phyloP scores from a whole-genome alignment of 2,329 filamentous ascomycete genomes.

The Cadophora sp. region DNA sequence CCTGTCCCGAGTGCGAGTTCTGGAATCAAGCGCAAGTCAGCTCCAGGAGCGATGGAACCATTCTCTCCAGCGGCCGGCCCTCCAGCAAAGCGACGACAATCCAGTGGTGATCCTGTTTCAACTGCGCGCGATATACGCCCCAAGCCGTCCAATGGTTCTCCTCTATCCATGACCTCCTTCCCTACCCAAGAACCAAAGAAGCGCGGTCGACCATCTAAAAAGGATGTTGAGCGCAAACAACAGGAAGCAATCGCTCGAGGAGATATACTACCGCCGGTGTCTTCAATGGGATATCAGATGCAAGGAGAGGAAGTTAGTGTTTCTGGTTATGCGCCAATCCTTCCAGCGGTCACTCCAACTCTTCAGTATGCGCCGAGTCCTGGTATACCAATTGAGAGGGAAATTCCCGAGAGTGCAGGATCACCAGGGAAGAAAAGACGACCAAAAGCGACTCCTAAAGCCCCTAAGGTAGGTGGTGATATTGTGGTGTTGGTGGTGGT shows the following conservation, averaged over 20 bases:
- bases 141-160: conserved; percentile 39
- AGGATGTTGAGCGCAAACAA: conserved; percentile 39
- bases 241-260: conserved; percentile 39
- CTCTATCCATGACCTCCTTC: conserved; percentile 31
- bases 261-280: conserved; percentile 37
- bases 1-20: conserved; percentile 14
- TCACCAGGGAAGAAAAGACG: conserved; percentile 36
- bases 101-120: conserved; percentile 29
- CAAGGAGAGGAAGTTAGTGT: conserved; percentile 26
- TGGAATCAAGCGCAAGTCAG: conserved; percentile 39
- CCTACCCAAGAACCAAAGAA: conserved; percentile 35
- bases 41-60: conserved; percentile 31
- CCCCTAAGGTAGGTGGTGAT: conserved; percentile 31
- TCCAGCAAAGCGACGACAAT: conserved; percentile 37
- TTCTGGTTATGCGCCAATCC: conserved; percentile 25
- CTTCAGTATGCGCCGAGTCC: conserved; percentile 16
- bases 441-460: conserved; percentile 27
- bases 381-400: conserved; percentile 25
- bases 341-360: conserved; percentile 3
- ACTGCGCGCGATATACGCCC: conserved; percentile 38
- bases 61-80: conserved; percentile 20
- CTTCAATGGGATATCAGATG: conserved; percentile 16
- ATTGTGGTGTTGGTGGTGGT: background rate
- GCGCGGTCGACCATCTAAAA: conserved; percentile 43
- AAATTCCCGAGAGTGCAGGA: conserved; percentile 24